A percentile compares a stretch with the other conserved stretches of the same genome.
phyloP scores from a whole-genome alignment of 495 filamentous ascomycete species.

The Lepidopterella palustris region DNA sequence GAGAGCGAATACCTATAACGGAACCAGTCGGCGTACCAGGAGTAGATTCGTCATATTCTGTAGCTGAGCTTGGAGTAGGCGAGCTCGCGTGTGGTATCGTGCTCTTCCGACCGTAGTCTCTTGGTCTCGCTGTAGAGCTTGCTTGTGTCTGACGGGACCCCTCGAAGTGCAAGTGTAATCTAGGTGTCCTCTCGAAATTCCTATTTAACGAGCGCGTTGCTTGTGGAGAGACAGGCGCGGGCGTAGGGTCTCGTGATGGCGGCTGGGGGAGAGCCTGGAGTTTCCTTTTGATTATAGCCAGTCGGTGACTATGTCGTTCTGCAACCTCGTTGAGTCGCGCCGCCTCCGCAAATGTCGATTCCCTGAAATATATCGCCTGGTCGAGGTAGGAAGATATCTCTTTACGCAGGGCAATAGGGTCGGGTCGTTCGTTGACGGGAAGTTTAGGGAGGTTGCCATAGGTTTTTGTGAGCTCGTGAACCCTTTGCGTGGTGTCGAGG shows the following conservation, averaged over 20 bases:
- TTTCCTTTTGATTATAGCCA: slow-evolving; percentile 72
- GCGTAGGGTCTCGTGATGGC: slow-evolving; percentile 61
- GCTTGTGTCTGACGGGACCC: slow-evolving; percentile 36
- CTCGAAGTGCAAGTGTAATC: slow-evolving; percentile 31
- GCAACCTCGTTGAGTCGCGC: slow-evolving; percentile 71
- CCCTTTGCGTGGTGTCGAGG: slow-evolving; percentile 52
- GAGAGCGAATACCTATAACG: slow-evolving; percentile 10
- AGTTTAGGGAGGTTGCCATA: slow-evolving; percentile 67
- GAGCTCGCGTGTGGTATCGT: slow-evolving; percentile 22
- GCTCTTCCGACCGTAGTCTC: slow-evolving; percentile 19
- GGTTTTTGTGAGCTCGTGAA: slow-evolving; percentile 64
- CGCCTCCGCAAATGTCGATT: slow-evolving; percentile 76
- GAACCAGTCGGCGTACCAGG: slow-evolving; percentile 10
- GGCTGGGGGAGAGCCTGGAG: slow-evolving; percentile 70
- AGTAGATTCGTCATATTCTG: slow-evolving; percentile 8
- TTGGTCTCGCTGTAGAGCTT: slow-evolving; percentile 30
- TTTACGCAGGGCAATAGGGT: slow-evolving; percentile 57
- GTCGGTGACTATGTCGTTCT: slow-evolving; percentile 68
- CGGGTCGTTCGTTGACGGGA: slow-evolving; percentile 47
- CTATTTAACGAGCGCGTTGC: slow-evolving; percentile 36
- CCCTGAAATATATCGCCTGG: slow-evolving; percentile 66
- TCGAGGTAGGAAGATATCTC: slow-evolving; percentile 69
- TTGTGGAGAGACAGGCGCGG: slow-evolving; percentile 45
- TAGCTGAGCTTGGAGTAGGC: slow-evolving; percentile 29
- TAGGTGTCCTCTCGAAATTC: slow-evolving; percentile 35